Evolutionary conservation across 176 grass and related monocot genomes (phyloP).

Genomic region (Paspalum vaginatum): DNA sequence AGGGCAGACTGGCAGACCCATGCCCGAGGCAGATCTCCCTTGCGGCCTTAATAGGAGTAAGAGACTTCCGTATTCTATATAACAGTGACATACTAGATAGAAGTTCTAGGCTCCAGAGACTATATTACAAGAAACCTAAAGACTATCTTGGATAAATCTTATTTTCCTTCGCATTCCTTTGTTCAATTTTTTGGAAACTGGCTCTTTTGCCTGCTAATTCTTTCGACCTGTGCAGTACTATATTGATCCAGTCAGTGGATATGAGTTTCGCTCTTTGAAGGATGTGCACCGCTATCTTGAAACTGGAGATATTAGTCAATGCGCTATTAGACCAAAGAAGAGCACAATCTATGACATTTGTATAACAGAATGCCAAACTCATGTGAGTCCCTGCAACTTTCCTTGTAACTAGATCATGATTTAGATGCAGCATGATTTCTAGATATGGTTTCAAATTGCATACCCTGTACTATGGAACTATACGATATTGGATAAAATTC

Average conservation of each 20-base stretch:
- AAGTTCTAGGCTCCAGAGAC: neutral
- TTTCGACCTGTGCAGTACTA: slow-evolving; percentile 60
- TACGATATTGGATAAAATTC: neutral
- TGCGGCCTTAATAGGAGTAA: too few relatives aligned
- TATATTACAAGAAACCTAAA: neutral
- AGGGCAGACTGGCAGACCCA: too few relatives aligned
- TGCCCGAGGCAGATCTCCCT: too few relatives aligned
- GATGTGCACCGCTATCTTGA: slow-evolving; percentile 65
- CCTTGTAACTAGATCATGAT: slow-evolving; percentile 13
- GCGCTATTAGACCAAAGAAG: slow-evolving; percentile 51
- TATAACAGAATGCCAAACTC: slow-evolving; percentile 47
- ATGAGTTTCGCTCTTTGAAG: slow-evolving; percentile 77
- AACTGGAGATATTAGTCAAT: slow-evolving; percentile 59
- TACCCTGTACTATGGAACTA: slow-evolving; percentile 18
- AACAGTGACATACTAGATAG: neutral
- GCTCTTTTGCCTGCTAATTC: slow-evolving; percentile 15
- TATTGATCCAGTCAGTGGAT: slow-evolving; percentile 74
- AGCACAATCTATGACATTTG: slow-evolving; percentile 32
- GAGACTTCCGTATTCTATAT: neutral
- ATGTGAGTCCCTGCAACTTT: slow-evolving; percentile 50
- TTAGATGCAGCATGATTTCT: neutral
- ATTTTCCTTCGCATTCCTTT: slow-evolving; percentile 30
- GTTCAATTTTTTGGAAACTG: slow-evolving; percentile 25
- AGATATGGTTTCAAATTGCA: slow-evolving; percentile 30
- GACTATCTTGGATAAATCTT: neutral